Percentiles rank a stretch among this genome's conserved stretches.
These are phyloP conservation scores for Exobasidium rhododendri DNA, from an alignment of 1,284 basidiomycete genomes.

Conservation along the genomic window DNA sequence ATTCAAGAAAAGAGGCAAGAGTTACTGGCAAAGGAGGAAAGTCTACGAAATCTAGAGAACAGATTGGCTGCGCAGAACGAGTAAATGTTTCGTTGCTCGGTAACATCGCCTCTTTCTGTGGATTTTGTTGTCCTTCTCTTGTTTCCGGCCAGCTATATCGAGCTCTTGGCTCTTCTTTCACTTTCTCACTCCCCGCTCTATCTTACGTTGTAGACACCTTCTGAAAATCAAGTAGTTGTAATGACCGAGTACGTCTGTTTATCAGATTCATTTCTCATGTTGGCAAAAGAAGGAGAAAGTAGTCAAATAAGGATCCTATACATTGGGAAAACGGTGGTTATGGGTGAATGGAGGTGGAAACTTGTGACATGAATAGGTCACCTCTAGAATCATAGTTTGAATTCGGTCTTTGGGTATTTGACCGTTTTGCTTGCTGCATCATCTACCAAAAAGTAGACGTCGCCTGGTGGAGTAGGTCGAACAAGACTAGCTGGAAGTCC, in stretches of 20 bases:
- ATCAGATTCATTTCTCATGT: too few relatives aligned
- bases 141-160: neutral
- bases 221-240: too few relatives aligned
- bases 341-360: too few relatives aligned
- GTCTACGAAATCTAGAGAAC: constrained; percentile 75
- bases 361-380: too few relatives aligned
- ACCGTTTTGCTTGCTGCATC: constrained; percentile 26
- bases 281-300: too few relatives aligned
- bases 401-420: constrained; percentile 31
- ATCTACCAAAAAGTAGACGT: constrained; percentile 49
- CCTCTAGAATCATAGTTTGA: constrained; percentile 43
- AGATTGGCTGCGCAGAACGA: constrained; percentile 71
- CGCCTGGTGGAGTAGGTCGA: constrained; percentile 71
- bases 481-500: constrained; percentile 81
- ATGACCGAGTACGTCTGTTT: too few relatives aligned
- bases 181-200: neutral
- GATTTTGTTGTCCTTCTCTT: too few relatives aligned
- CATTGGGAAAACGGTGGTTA: too few relatives aligned
- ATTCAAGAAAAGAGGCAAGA: constrained; percentile 99
- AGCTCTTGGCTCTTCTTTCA: too few relatives aligned
- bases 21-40: constrained; percentile 61
- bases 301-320: too few relatives aligned
- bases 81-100: neutral
- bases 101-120: neutral
- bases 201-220: neutral